Conservation (phyloP, 768 basidiomycete genomes). For the Cubamyces sp. region DNA sequence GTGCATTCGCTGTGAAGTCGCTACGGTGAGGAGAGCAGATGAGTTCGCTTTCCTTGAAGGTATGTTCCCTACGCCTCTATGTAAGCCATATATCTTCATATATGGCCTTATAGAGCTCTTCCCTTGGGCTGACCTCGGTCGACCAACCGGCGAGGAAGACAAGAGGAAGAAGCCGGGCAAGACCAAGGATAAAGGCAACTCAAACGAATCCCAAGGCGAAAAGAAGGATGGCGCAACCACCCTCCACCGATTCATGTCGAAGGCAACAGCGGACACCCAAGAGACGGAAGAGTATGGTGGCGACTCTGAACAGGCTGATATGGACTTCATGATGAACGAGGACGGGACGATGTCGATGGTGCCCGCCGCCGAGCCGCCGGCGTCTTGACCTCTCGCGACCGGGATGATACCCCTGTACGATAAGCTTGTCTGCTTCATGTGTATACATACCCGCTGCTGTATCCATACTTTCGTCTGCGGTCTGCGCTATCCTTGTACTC, state of each 20-base stretch:
- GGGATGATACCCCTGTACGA: neutral
- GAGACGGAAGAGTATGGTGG: conserved; percentile 31
- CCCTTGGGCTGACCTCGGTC: conserved; percentile 46
- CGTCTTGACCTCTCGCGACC: too few species aligned
- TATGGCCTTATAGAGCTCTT: conserved; percentile 53
- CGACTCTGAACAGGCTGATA: conserved; percentile 15
- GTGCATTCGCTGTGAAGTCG: conserved; percentile 44
- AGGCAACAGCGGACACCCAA: conserved; percentile 26
- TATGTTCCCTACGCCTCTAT: conserved; percentile 31
- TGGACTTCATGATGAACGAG: conserved; percentile 55
- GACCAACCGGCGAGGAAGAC: conserved; percentile 50
- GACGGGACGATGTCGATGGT: conserved; percentile 59
- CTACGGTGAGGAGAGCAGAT: conserved; percentile 65
- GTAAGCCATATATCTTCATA: neutral
- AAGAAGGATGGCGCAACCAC: conserved; percentile 41
- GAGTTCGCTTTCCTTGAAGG: conserved; percentile 84
- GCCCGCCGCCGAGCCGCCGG: neutral
- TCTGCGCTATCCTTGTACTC: too few species aligned
- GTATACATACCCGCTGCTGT: too few species aligned
- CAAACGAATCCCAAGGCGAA: conserved; percentile 18
- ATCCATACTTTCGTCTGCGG: too few species aligned
- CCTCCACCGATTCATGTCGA: conserved; percentile 54
- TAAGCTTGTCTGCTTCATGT: too few species aligned
- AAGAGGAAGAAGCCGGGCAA: conserved; percentile 17
- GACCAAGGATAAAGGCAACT: too few species aligned